Percentiles rank a stretch among this genome's conserved stretches.
Conservation (phyloP, 2,329 filamentous ascomycete genomes). For the Aspergillus vadensis region DNA sequence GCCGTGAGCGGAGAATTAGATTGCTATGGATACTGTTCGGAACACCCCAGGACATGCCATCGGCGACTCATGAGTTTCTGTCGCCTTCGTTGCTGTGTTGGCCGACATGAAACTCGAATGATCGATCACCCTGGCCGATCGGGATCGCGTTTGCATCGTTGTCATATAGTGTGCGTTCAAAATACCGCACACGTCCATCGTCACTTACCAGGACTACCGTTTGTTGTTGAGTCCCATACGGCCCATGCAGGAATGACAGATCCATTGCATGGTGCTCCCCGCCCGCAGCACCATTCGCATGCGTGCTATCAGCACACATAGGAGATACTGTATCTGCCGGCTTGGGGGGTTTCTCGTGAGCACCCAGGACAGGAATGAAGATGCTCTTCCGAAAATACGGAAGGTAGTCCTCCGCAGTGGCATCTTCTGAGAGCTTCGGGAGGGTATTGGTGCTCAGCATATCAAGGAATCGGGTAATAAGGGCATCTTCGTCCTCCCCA, state of each 20-base stretch:
- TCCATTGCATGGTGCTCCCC: constrained; percentile 27
- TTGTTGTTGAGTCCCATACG: constrained; percentile 68
- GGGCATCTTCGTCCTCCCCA: constrained; percentile 48
- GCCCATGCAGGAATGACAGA: constrained; percentile 45
- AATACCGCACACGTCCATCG: constrained; percentile 60
- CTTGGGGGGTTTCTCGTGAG: constrained; percentile 43
- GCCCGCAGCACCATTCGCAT: constrained; percentile 12
- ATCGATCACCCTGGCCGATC: constrained; percentile 49
- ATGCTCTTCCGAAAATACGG: constrained; percentile 61
- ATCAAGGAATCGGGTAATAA: constrained; percentile 55
- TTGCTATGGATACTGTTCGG: background rate
- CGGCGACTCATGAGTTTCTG: background rate
- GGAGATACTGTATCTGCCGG: constrained; percentile 40
- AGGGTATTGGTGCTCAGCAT: constrained; percentile 59
- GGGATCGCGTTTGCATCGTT: constrained; percentile 51
- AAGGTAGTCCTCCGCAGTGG: constrained; percentile 57
- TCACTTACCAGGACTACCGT: constrained; percentile 60
- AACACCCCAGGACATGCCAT: background rate
- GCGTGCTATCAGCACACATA: constrained; percentile 26
- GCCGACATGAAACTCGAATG: constrained; percentile 36
- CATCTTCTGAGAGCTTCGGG: constrained; percentile 52
- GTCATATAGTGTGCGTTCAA: constrained; percentile 64
- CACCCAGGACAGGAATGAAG: constrained; percentile 60
- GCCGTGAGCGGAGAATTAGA: background rate
- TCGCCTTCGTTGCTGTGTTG: background rate